A percentile compares a stretch with the other conserved stretches of the same genome.
Evolutionary conservation across 1,284 basidiomycete species (phyloP).

Genomic region (Sporisorium sorghi): DNA sequence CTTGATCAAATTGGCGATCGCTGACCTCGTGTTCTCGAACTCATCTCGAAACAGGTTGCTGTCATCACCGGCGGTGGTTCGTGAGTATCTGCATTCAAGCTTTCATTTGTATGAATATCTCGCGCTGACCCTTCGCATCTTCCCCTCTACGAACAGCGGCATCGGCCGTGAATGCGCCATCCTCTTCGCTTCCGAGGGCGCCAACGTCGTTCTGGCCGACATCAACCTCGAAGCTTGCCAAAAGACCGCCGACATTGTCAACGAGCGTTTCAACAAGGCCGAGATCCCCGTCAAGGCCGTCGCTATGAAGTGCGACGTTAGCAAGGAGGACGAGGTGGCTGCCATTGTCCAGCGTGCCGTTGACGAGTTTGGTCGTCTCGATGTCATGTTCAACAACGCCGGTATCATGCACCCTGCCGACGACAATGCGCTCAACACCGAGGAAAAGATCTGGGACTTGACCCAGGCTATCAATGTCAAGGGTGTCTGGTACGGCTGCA

Average conservation of each 20-base stretch:
- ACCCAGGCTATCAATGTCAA: constrained; percentile 91
- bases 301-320: constrained; percentile 84
- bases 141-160: constrained; percentile 72
- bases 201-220: constrained; percentile 85
- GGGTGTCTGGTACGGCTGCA: constrained; percentile 97
- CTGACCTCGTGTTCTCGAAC: background rate
- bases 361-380: constrained; percentile 85
- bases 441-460: constrained; percentile 86
- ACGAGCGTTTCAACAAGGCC: constrained; percentile 77
- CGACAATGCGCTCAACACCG: constrained; percentile 92
- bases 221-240: constrained; percentile 82
- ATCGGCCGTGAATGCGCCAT: constrained; percentile 93
- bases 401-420: constrained; percentile 95
- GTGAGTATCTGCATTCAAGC: constrained; percentile 12
- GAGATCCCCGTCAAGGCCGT: constrained; percentile 72
- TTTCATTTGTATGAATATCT: background rate
- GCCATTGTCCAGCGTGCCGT: constrained; percentile 82
- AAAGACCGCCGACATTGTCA: constrained; percentile 77
- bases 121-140: constrained; percentile 1
- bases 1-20: background rate
- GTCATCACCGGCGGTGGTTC: constrained; percentile 86
- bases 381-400: constrained; percentile 77
- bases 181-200: constrained; percentile 91
- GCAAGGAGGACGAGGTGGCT: constrained; percentile 87
- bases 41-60: constrained; percentile 72